Conservation (phyloP, 306 rosid genomes). For the Gillenia trifoliata region DNA sequence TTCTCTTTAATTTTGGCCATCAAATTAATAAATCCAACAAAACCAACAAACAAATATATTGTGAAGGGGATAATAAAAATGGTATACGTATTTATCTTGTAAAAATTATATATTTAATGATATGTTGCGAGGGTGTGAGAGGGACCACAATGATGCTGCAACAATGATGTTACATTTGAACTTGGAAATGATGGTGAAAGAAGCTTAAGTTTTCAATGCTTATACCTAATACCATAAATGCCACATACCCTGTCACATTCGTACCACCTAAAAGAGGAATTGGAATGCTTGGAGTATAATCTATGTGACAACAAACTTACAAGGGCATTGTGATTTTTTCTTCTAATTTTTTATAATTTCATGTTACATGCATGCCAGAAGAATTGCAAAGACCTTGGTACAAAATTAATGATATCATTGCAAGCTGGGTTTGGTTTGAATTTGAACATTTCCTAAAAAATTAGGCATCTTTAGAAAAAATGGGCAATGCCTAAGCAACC, state of each 20-base stretch:
- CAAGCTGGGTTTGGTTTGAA: neutral
- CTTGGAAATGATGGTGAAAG: conserved; percentile 19
- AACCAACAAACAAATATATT: too few relatives aligned
- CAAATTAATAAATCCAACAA: too few relatives aligned
- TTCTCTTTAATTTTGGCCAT: too few relatives aligned
- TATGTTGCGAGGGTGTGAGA: neutral
- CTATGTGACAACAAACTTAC: neutral
- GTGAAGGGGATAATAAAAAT: neutral
- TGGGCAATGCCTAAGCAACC: neutral
- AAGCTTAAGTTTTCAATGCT: conserved; percentile 11
- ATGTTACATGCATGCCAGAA: neutral
- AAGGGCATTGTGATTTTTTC: neutral
- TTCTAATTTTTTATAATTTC: neutral
- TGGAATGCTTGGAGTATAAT: conserved; percentile 6
- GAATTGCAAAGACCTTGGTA: neutral
- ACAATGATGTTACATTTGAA: conserved; percentile 4
- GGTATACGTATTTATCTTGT: neutral
- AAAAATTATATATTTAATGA: neutral
- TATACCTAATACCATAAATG: conserved; percentile 25
- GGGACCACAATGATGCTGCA: conserved; percentile 4
- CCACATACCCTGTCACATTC: conserved; percentile 8
- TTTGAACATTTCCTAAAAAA: neutral
- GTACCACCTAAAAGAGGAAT: neutral
- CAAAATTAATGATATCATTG: neutral
- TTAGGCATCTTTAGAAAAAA: neutral